Conservation (phyloP, 2,329 filamentous ascomycete species). For the Neodidymelliopsis sp. region DNA sequence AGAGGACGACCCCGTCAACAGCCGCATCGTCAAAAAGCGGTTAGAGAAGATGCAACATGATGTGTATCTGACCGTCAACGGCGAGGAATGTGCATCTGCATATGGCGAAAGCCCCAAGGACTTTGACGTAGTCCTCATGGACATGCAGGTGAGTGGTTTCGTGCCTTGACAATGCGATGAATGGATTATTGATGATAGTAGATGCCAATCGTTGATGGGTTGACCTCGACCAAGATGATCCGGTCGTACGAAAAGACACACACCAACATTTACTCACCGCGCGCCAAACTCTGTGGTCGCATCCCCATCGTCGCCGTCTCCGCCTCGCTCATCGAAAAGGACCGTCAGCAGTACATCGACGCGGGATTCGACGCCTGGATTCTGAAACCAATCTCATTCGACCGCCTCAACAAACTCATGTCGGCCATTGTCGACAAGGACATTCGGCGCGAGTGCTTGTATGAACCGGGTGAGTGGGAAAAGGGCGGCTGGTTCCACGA, state of each 20-base stretch:
- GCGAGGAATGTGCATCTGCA: slow-evolving; percentile 79
- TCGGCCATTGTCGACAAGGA: slow-evolving; percentile 70
- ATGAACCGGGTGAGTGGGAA: slow-evolving; percentile 79
- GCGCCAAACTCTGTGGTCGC: slow-evolving; percentile 68
- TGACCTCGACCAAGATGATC: slow-evolving; percentile 84
- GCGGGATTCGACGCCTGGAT: slow-evolving; percentile 92
- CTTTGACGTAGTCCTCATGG: slow-evolving; percentile 88
- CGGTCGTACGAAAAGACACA: slow-evolving; percentile 70
- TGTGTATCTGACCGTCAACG: slow-evolving; percentile 78
- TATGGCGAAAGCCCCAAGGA: slow-evolving; percentile 68
- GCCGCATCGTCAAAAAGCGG: slow-evolving; percentile 79
- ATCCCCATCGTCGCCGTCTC: slow-evolving; percentile 88
- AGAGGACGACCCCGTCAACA: slow-evolving; percentile 89
- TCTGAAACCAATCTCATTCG: slow-evolving; percentile 85
- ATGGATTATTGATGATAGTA: no score
- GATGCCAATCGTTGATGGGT: slow-evolving; percentile 93
- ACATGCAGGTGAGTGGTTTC: slow-evolving; percentile 77
- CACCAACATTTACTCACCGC: slow-evolving; percentile 63
- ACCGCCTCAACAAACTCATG: slow-evolving; percentile 73
- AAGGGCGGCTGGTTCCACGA: slow-evolving; percentile 81
- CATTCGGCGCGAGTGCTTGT: slow-evolving; percentile 68
- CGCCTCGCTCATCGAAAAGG: slow-evolving; percentile 76
- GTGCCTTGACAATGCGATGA: no score
- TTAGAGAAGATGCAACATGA: slow-evolving; percentile 78
- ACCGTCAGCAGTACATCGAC: slow-evolving; percentile 73